Base-by-base conservation (phyloP, 176 grass and related monocot species). In the Microstegium vimineum region DNA sequence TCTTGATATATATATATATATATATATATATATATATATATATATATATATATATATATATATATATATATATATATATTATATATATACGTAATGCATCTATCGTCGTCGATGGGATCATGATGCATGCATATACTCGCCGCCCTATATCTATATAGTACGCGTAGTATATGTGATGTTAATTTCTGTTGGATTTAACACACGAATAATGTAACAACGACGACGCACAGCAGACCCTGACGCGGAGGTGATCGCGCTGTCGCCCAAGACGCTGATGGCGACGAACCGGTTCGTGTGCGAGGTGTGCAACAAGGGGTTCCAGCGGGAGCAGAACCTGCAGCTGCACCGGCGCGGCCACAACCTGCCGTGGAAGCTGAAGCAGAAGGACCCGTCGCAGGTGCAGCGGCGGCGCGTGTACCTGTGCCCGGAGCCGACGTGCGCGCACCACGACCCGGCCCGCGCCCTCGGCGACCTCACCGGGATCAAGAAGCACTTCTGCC, bases 401-500 rank as follows among this genome's bases (percentile, higher is more conserved):
- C 76, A 72, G 57, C 91, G 93, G 16, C 93, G 93, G 14, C 86
- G 91, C 1, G 96, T 99, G 72, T 99, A 99, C 89, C 89, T 95
- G n/a, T 99, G 96, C 82, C 96, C 96, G 6, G 96, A 99, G 89
- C 89, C 90, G 47, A 93, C 89, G 35, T 99, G 96, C 73, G 96
- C 94, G 42, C 96, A 99, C 83, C 93, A 99, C 87, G 89, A 99
- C 69, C 96, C 96, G 0, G 35, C 93, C 2, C 89, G 96, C 38
- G 93, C 93, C 5, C 93, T 99, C 30, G 96, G 96, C 36, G 96
- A 99, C 87, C 89, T 99, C 12, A 99, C 96, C 0, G 96, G 96
- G 4, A 87, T 99, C 89, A 99, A 99, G 86, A 99, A 99, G 93
- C 96, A 99, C 87, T 99, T 99, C 82, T 99, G 90, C 88, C 93